phyloP scores from a whole-genome alignment of 148 eudicot genomes.

The Camellia lanceoleosa region DNA sequence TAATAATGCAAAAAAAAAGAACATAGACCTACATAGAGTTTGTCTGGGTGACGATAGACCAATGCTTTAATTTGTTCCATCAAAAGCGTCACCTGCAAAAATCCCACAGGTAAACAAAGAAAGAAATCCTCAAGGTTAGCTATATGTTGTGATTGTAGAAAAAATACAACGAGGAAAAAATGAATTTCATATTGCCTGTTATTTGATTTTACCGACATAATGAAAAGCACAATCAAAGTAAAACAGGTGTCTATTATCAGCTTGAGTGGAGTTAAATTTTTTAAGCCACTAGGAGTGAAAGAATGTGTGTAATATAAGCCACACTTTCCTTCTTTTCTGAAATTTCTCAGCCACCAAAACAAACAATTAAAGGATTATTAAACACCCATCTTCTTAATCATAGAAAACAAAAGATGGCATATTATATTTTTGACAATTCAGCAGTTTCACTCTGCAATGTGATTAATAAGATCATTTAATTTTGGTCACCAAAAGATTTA shows the following conservation, averaged over 20 bases:
- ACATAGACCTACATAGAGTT: constrained; percentile 50
- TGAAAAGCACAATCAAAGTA: background rate
- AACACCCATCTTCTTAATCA: no score
- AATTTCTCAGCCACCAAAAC: background rate
- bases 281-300: background rate
- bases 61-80: constrained; percentile 72
- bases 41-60: constrained; percentile 81
- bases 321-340: background rate
- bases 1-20: background rate
- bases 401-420: no score
- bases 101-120: constrained; percentile 2
- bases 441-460: no score
- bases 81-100: constrained; percentile 63
- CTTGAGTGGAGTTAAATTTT: background rate
- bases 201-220: background rate
- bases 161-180: background rate
- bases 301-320: background rate
- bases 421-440: no score
- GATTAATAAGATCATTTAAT: no score
- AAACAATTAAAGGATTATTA: background rate
- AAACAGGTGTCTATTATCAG: background rate
- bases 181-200: background rate
- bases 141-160: background rate
- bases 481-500: no score
- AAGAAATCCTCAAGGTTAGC: background rate